These are phyloP conservation scores for Pythium phragmiticola DNA, from an alignment of 352 stramenopile species.

Conservation along the genomic window DNA sequence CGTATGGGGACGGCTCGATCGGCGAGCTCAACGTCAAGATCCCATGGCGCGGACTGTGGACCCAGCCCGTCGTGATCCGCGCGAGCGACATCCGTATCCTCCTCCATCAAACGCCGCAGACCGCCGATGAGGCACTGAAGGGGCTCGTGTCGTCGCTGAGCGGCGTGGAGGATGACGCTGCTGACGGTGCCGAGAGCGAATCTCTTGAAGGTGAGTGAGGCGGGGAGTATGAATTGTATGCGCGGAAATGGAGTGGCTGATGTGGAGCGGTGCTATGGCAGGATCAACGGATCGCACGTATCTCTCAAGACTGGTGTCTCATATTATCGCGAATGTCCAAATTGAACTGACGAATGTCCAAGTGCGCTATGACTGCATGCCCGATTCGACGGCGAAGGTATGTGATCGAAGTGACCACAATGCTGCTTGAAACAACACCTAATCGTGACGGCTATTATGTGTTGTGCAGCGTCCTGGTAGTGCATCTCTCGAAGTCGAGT, in stretches of 20 bases:
- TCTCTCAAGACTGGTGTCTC: constrained; percentile 73
- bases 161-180: constrained; percentile 21
- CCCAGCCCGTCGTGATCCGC: constrained; percentile 76
- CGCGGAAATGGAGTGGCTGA: not conserved
- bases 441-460: not conserved
- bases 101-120: constrained; percentile 56
- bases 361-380: constrained; percentile 79
- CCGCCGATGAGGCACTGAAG: constrained; percentile 6
- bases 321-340: constrained; percentile 87
- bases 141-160: constrained; percentile 15
- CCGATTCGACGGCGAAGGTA: constrained; percentile 65
- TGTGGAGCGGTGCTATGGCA: constrained; percentile 1
- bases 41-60: constrained; percentile 83
- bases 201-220: constrained; percentile 11
- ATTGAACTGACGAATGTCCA: constrained; percentile 82
- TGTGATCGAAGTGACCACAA: not conserved
- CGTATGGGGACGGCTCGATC: constrained; percentile 77
- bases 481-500: constrained; percentile 62
- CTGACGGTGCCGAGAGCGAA: constrained; percentile 31
- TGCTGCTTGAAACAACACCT: not conserved
- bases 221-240: not conserved
- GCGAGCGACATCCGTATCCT: constrained; percentile 69
- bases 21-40: constrained; percentile 81
- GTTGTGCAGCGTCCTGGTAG: constrained; percentile 54
- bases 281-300: constrained; percentile 67